Evolutionary conservation across 371 early-diverging fungal species (phyloP).

Genomic region (Mortierella sp.): DNA sequence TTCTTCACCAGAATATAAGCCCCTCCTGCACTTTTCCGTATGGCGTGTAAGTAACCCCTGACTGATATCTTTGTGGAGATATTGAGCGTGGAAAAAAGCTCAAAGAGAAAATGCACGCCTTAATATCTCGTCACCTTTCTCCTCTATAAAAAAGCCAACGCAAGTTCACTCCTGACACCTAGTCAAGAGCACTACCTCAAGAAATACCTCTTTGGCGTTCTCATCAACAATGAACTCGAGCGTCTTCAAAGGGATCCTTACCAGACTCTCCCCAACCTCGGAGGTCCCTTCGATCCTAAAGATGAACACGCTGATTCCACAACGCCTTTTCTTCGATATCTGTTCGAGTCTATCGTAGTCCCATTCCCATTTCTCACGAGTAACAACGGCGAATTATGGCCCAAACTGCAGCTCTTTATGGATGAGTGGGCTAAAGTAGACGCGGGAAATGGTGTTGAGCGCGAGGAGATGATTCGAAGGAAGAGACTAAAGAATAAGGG

Average conservation of each 20-base stretch:
- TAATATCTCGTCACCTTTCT: not conserved
- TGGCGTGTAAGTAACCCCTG: not conserved
- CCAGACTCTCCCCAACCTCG: conserved; percentile 47
- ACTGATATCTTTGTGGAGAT: not conserved
- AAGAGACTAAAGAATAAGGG: conserved; percentile 40
- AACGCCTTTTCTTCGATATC: conserved; percentile 51
- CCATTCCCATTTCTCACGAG: conserved; percentile 50
- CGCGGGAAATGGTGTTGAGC: conserved; percentile 48
- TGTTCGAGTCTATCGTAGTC: conserved; percentile 53
- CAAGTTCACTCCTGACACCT: conserved; percentile 15
- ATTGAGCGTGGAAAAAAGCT: not conserved
- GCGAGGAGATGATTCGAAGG: conserved; percentile 46
- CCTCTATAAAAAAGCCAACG: not conserved
- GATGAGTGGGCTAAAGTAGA: conserved; percentile 54
- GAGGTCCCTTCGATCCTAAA: conserved; percentile 50
- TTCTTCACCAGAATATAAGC: not conserved
- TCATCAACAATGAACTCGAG: conserved; percentile 46
- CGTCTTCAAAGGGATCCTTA: conserved; percentile 41
- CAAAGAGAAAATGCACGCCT: not conserved
- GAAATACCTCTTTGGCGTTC: conserved; percentile 45
- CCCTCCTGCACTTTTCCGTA: not conserved
- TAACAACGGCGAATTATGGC: conserved; percentile 43
- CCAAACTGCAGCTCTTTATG: conserved; percentile 42
- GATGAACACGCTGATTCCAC: conserved; percentile 43
- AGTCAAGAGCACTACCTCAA: conserved; percentile 56